phyloP scores from a whole-genome alignment of 305 asterid species.

The Striga hermonthica region DNA sequence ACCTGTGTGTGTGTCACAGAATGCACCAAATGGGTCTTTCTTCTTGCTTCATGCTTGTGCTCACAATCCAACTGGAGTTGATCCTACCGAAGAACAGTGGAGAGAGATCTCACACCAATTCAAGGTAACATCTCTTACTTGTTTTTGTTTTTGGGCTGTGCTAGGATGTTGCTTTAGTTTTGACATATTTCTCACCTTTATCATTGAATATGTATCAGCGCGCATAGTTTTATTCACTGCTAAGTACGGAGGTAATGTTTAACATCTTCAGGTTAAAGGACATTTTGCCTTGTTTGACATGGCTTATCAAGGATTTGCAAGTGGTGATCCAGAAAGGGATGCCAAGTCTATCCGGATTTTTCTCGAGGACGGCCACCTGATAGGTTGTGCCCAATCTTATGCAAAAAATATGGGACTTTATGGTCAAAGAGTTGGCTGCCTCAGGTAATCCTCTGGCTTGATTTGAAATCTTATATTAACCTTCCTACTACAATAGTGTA shows the following conservation, averaged over 20 bases:
- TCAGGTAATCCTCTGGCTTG: constrained; percentile 50
- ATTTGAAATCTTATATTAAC: background rate
- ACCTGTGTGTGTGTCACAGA: constrained; percentile 41
- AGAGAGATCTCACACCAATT: constrained; percentile 81
- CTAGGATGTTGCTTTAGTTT: constrained; percentile 3
- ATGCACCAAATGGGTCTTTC: constrained; percentile 88
- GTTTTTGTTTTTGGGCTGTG: background rate
- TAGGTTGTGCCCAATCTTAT: constrained; percentile 97
- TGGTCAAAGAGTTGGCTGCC: constrained; percentile 97
- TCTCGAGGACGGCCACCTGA: constrained; percentile 89
- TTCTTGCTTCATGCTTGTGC: constrained; percentile 99
- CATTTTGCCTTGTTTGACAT: constrained; percentile 93
- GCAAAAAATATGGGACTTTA: constrained; percentile 99
- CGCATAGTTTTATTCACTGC: constrained; percentile 10
- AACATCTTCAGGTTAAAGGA: constrained; percentile 65
- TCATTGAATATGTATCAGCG: background rate
- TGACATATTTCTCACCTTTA: background rate
- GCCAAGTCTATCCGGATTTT: constrained; percentile 88
- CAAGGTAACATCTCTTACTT: constrained; percentile 48
- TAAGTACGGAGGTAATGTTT: background rate
- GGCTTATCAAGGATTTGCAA: constrained; percentile 99
- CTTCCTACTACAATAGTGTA: too few species aligned
- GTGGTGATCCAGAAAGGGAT: constrained; percentile 96
- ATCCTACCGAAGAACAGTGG: constrained; percentile 98
- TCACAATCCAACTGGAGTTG: constrained; percentile 99